Evolutionary conservation across 768 basidiomycete genomes (phyloP), one percentile per base, ranked within the genome.

Genomic region (Sporobolomyces phaffii): DNA sequence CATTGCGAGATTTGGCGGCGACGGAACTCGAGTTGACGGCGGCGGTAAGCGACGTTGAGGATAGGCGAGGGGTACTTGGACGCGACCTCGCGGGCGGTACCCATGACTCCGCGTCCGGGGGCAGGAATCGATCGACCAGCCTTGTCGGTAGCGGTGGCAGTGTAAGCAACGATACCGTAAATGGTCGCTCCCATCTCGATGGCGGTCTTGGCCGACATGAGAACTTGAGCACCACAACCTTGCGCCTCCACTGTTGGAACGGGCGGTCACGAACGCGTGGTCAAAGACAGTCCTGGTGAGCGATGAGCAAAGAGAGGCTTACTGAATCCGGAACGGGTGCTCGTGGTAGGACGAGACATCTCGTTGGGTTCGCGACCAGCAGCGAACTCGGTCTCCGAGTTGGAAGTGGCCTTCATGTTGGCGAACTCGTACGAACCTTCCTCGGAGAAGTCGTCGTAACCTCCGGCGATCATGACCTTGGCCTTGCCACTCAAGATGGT

Each of bases 401-500:
- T 97, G 79, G 89, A 91, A 8, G 96, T 99, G 1, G 96, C 96
- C 79, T 97, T 96, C 96, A 99, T 99, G 82, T 98, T 97, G 54
- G 92, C 96, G 79, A 99, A 99, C 78, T 99, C 94, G 78, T 87
- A 97, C 11, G 94, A 97, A 22, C 94, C 96, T 79, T 99, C 96
- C 78, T 99, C 96, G 70, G 88, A 89, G 77, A 98, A 84, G 77
- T 99, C 96, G 75, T 99, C 96, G 80, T 93, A 97, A 64, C 96
- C 96, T 77, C 96, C 96, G 40, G 94, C 89, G 67, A 99, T 87
- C 96, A 99, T 99, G 76, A 99, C 87, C 80, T 98, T 98, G 38
- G 96, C 96, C 78, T 99, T 99, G 68, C 93, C 90, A 10, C 89
- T 88, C 40, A 94, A 78, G 70, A 99, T 87, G 0, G 90, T 89